Evolutionary conservation across 345 rosid genomes (phyloP).

Genomic region (Dipteronia sinensis): DNA sequence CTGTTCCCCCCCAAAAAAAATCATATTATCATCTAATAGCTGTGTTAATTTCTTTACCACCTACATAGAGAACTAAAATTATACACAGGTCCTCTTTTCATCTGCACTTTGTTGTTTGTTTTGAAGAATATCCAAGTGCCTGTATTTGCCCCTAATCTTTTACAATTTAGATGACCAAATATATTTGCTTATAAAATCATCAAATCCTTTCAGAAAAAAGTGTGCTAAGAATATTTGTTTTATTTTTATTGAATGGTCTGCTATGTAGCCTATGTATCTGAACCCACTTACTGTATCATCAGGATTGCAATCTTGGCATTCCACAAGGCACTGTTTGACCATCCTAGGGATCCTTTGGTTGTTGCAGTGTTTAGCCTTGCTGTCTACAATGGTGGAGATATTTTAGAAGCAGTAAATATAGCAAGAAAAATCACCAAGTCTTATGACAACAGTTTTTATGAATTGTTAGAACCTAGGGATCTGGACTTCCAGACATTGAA

Average conservation of each 20-base stretch:
- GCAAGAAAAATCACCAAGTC: constrained; percentile 53
- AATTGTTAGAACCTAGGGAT: constrained; percentile 45
- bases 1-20: neutral
- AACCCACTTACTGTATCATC: constrained; percentile 13
- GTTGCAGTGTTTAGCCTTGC: constrained; percentile 82
- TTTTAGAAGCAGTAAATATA: constrained; percentile 64
- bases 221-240: neutral
- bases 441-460: constrained; percentile 50
- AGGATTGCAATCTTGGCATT: constrained; percentile 86
- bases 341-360: constrained; percentile 75
- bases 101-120: neutral
- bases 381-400: constrained; percentile 77
- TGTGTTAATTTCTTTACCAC: neutral
- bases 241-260: neutral
- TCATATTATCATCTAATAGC: neutral
- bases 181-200: neutral
- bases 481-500: constrained; percentile 32
- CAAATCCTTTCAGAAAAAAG: neutral
- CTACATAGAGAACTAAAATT: neutral
- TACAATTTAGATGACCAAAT: neutral
- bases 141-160: neutral
- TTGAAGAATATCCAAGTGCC: neutral
- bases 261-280: neutral
- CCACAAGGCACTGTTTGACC: constrained; percentile 68
- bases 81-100: neutral